Percentiles rank a stretch among this genome's conserved stretches.
These are phyloP conservation scores for Cardamine chenopodiifolia DNA, from an alignment of 345 rosid species.

Conservation along the genomic window DNA sequence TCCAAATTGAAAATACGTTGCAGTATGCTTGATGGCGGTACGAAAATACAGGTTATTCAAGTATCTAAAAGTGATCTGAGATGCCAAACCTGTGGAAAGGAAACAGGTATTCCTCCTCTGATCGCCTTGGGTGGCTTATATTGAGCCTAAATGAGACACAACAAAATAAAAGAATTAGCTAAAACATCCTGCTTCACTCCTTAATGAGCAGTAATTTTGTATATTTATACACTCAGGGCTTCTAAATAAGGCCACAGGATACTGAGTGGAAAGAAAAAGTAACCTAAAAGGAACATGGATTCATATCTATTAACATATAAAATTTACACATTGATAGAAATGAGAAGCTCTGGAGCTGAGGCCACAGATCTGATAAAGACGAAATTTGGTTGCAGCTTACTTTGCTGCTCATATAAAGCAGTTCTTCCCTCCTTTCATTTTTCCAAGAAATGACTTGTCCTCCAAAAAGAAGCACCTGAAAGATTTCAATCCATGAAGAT, in stretches of 20 bases:
- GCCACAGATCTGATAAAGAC: background rate
- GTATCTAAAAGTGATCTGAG: constrained; percentile 15
- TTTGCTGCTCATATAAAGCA: constrained; percentile 87
- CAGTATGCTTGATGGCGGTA: constrained; percentile 11
- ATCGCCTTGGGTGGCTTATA: constrained; percentile 74
- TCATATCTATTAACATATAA: background rate
- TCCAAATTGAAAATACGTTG: constrained; percentile 60
- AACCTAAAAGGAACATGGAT: background rate
- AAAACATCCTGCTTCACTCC: background rate
- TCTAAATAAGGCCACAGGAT: background rate
- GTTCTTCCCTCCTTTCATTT: constrained; percentile 79
- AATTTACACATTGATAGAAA: constrained; percentile 9
- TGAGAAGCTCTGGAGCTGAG: background rate
- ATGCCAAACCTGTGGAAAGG: constrained; percentile 86
- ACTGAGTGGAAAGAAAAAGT: constrained; percentile 11
- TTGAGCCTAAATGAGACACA: constrained; percentile 53
- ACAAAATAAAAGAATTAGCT: background rate
- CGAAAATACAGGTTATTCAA: constrained; percentile 12
- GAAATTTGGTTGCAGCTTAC: constrained; percentile 32
- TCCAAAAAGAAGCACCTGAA: constrained; percentile 86
- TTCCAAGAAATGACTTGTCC: constrained; percentile 98
- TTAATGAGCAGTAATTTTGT: background rate
- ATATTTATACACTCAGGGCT: background rate
- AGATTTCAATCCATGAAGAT: background rate
- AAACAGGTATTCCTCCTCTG: constrained; percentile 86